Conservation (phyloP, 2,329 filamentous ascomycete species). For the Knufia fluminis region DNA sequence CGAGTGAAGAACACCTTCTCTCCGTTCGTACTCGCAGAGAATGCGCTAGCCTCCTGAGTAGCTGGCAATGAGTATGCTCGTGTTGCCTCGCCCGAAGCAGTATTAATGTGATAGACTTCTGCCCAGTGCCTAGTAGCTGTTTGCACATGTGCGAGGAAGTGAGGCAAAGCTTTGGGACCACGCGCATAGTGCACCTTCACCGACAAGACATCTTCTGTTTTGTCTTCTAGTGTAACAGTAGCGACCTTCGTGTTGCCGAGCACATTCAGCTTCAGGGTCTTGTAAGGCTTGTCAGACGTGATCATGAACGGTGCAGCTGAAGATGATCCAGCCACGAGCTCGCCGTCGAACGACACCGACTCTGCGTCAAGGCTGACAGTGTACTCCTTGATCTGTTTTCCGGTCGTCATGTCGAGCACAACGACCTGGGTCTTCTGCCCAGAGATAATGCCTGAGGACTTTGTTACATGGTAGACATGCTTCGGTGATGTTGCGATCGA, state of each 20-base stretch:
- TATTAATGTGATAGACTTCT: slow-evolving; percentile 74
- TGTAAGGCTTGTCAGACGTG: slow-evolving; percentile 37
- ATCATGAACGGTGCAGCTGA: slow-evolving; percentile 34
- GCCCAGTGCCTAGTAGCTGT: slow-evolving; percentile 65
- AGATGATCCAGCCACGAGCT: slow-evolving; percentile 24
- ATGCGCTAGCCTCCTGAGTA: slow-evolving; percentile 59
- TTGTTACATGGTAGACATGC: slow-evolving; percentile 65
- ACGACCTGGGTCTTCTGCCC: slow-evolving; percentile 70
- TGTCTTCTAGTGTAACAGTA: slow-evolving; percentile 31
- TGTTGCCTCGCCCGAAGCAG: slow-evolving; percentile 58
- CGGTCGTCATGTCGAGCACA: slow-evolving; percentile 62
- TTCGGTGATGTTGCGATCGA: slow-evolving; percentile 63
- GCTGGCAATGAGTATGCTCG: slow-evolving; percentile 74
- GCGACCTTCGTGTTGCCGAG: slow-evolving; percentile 35
- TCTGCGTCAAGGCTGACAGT: slow-evolving; percentile 66
- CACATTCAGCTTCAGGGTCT: slow-evolving; percentile 37
- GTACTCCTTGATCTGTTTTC: slow-evolving; percentile 62
- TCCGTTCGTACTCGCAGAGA: slow-evolving; percentile 67
- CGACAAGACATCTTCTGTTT: slow-evolving; percentile 41
- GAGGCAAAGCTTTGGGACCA: slow-evolving; percentile 59
- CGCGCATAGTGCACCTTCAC: slow-evolving; percentile 64
- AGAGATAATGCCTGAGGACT: slow-evolving; percentile 56
- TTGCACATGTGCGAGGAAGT: slow-evolving; percentile 77
- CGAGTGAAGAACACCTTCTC: slow-evolving; percentile 85
- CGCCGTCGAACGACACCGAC: slow-evolving; percentile 34